phyloP scores from a whole-genome alignment of 148 eudicot genomes.

The Rheum nobile region DNA sequence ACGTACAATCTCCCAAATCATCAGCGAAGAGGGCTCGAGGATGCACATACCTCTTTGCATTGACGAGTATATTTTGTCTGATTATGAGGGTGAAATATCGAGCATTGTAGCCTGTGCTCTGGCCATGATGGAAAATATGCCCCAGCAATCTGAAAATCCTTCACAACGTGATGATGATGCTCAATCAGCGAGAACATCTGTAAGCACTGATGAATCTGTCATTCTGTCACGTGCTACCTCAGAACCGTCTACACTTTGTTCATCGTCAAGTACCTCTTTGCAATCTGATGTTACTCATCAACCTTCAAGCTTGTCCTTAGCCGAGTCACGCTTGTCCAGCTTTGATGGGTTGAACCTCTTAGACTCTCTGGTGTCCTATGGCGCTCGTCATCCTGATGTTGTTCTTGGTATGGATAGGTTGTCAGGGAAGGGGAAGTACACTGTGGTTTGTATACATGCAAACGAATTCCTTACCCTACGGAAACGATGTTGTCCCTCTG shows the following conservation, averaged over 20 bases:
- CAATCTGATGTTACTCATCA: slow-evolving; percentile 37
- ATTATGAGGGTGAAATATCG: slow-evolving; percentile 77
- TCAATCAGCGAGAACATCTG: background rate
- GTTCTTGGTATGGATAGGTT: slow-evolving; percentile 53
- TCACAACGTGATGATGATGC: slow-evolving; percentile 17
- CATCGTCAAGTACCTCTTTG: slow-evolving; percentile 36
- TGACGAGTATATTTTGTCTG: slow-evolving; percentile 53
- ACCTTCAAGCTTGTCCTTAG: slow-evolving; percentile 29
- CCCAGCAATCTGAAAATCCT: slow-evolving; percentile 17
- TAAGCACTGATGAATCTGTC: background rate
- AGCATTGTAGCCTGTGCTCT: slow-evolving; percentile 84
- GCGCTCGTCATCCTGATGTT: slow-evolving; percentile 50
- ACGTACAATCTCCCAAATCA: slow-evolving; percentile 32
- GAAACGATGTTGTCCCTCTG: slow-evolving; percentile 64
- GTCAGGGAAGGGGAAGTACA: slow-evolving; percentile 51
- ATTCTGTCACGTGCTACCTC: slow-evolving; percentile 41
- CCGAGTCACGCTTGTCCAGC: slow-evolving; percentile 41
- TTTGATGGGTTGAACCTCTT: slow-evolving; percentile 48
- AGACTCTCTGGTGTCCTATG: slow-evolving; percentile 43
- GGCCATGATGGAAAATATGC: slow-evolving; percentile 34
- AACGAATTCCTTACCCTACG: slow-evolving; percentile 53
- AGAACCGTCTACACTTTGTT: slow-evolving; percentile 38
- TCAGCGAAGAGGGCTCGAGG: slow-evolving; percentile 64
- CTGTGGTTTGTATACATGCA: slow-evolving; percentile 63
- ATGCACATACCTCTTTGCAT: slow-evolving; percentile 60